Evolutionary conservation across 2,329 filamentous ascomycete genomes (phyloP).

Genomic region (Cladorrhinum sp.): DNA sequence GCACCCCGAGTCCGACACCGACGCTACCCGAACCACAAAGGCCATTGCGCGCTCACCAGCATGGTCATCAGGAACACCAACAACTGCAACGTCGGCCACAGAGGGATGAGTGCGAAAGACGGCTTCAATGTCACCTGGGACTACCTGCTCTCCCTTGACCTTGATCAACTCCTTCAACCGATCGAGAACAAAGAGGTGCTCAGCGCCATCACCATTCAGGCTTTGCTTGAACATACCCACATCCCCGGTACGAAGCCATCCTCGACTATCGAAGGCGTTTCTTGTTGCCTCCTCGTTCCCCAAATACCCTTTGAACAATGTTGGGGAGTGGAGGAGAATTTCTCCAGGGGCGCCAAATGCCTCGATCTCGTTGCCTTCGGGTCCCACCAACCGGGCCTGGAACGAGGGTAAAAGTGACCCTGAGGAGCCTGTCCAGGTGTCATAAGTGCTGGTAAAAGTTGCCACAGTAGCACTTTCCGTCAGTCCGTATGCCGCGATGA

Average conservation of each 20-base stretch:
- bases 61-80: conserved; percentile 50
- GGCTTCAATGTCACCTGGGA: conserved; percentile 34
- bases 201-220: neutral
- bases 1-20: neutral
- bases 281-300: too few relatives aligned
- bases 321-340: neutral
- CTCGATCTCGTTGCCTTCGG: neutral
- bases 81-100: conserved; percentile 60
- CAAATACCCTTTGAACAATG: neutral
- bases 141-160: conserved; percentile 33
- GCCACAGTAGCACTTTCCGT: neutral
- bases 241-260: neutral
- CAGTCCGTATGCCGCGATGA: neutral
- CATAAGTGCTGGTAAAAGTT: neutral
- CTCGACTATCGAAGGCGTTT: neutral
- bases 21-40: conserved; percentile 47
- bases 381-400: neutral
- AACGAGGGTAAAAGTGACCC: neutral
- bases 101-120: conserved; percentile 30
- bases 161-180: conserved; percentile 33
- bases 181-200: neutral
- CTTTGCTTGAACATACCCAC: neutral
- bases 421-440: neutral
- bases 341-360: neutral
- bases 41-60: conserved; percentile 58